Evolutionary conservation across 306 rosid genomes (phyloP).

Genomic region (Trifolium fragiferum): DNA sequence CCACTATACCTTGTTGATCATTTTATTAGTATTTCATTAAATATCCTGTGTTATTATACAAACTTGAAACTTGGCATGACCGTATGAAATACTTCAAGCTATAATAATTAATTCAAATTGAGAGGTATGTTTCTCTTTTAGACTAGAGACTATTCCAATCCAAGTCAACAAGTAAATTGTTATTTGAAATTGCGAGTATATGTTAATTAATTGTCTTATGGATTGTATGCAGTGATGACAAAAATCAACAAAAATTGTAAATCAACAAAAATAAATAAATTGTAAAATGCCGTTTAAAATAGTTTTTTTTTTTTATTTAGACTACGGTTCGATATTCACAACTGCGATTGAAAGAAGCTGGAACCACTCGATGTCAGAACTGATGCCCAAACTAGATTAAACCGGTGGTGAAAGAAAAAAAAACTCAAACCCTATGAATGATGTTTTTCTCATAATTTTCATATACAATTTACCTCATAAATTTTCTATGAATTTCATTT

Average conservation of each 20-base stretch:
- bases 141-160: background rate
- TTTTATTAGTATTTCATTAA: background rate
- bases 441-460: background rate
- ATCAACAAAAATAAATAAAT: too few species aligned
- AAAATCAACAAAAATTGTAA: too few species aligned
- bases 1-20: slow-evolving; percentile 9
- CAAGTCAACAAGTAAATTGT: background rate
- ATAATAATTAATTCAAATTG: background rate
- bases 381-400: too few species aligned
- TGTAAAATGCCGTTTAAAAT: too few species aligned
- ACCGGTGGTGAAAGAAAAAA: too few species aligned
- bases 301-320: too few species aligned
- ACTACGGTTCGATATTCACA: too few species aligned
- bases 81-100: slow-evolving; percentile 5
- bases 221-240: too few species aligned
- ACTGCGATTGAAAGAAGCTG: too few species aligned
- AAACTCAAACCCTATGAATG: background rate
- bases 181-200: background rate
- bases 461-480: background rate
- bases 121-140: background rate
- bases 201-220: too few species aligned
- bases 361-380: too few species aligned
- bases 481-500: background rate
- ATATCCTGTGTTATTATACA: background rate
- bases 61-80: background rate